Conservation (phyloP, 1,139 yeast species). For the Debaryomyces coudertii region DNA sequence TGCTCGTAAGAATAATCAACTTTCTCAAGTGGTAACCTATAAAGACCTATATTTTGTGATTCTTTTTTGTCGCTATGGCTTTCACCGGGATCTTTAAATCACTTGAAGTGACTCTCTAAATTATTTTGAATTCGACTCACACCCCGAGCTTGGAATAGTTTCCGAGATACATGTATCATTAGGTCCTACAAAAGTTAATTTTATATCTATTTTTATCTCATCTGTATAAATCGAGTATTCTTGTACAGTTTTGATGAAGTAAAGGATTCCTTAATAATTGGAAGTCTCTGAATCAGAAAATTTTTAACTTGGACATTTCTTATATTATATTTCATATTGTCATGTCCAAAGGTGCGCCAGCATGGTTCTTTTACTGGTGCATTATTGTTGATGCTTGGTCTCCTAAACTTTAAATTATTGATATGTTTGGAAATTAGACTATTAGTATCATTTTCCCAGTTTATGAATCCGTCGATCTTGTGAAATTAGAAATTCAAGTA, state of each 20-base stretch:
- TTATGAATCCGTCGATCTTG: slow-evolving; percentile 12
- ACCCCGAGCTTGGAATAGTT: slow-evolving; percentile 20
- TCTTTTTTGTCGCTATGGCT: slow-evolving; percentile 33
- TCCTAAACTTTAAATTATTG: slow-evolving; percentile 26
- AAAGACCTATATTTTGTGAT: slow-evolving; percentile 28
- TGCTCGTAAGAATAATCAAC: slow-evolving; percentile 30
- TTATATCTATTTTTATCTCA: slow-evolving; percentile 11
- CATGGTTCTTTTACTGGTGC: slow-evolving; percentile 18
- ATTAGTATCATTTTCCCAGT: slow-evolving; percentile 11
- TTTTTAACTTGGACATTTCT: slow-evolving; percentile 9
- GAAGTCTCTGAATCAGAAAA: slow-evolving; percentile 7
- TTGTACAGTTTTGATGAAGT: slow-evolving; percentile 16
- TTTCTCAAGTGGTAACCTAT: slow-evolving; percentile 15
- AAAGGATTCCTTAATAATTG: slow-evolving; percentile 11
- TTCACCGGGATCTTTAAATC: slow-evolving; percentile 39
- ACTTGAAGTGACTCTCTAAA: slow-evolving; percentile 19
- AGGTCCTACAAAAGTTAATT: slow-evolving; percentile 11
- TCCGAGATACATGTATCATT: slow-evolving; percentile 14
- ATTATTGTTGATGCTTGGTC: slow-evolving; percentile 38
- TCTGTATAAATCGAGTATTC: slow-evolving; percentile 14
- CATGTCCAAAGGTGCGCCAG: slow-evolving; percentile 19
- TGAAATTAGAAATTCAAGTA: slow-evolving; percentile 6
- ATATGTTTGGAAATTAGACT: slow-evolving; percentile 9
- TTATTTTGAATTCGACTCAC: slow-evolving; percentile 17
- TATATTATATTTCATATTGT: slow-evolving; percentile 14